phyloP scores from a whole-genome alignment of 2,329 filamentous ascomycete genomes.

The Xylaria sp. region DNA sequence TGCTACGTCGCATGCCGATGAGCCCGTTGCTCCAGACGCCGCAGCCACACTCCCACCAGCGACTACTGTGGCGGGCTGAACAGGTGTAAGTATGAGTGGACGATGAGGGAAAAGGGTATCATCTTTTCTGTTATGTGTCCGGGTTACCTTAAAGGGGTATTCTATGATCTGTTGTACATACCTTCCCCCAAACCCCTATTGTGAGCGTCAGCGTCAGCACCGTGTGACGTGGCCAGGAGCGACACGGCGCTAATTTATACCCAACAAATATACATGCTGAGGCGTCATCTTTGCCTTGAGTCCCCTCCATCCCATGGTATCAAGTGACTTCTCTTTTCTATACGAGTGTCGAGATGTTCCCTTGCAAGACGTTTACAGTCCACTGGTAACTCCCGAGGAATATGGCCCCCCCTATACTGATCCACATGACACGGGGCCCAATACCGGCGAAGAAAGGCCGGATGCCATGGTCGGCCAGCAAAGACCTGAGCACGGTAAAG shows the following conservation, averaged over 20 bases:
- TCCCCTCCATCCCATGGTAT: conserved; percentile 1
- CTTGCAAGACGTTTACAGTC: conserved; percentile 73
- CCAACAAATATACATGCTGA: conserved; percentile 12
- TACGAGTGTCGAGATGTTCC: conserved; percentile 17
- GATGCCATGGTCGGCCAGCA: conserved; percentile 66
- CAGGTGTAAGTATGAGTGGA: conserved; percentile 4
- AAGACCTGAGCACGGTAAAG: conserved; percentile 61
- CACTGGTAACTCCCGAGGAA: conserved; percentile 94
- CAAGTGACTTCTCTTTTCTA: not conserved
- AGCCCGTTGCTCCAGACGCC: conserved; percentile 23
- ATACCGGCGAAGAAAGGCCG: conserved; percentile 74
- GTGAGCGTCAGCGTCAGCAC: not conserved
- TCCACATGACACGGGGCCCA: conserved; percentile 89
- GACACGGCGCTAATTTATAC: conserved; percentile 19
- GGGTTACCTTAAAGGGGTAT: conserved; percentile 22
- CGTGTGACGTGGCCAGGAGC: conserved; percentile 7
- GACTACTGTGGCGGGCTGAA: conserved; percentile 20
- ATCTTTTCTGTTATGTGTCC: conserved; percentile 30
- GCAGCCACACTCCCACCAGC: conserved; percentile 17
- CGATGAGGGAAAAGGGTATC: conserved; percentile 30
- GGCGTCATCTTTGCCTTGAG: conserved; percentile 5
- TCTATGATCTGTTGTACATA: conserved; percentile 25
- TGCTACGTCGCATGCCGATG: conserved; percentile 24
- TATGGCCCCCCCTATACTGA: conserved; percentile 89
- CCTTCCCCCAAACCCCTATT: conserved; percentile 1